These are phyloP conservation scores for Oropetium thomaeum DNA, from an alignment of 176 grass and related monocot genomes.

Conservation along the genomic window DNA sequence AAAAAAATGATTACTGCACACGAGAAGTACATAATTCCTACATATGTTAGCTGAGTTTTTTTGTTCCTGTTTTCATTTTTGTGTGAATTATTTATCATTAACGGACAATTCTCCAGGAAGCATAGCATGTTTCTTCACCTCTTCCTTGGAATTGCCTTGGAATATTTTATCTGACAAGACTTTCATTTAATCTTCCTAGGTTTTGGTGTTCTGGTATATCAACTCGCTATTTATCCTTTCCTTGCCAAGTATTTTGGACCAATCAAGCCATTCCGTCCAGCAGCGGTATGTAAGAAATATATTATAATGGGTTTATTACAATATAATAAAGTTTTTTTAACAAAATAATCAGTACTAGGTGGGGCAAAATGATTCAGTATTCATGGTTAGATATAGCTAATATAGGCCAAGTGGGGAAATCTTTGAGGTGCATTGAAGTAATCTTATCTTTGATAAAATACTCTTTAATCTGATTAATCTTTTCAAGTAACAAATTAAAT, in stretches of 20 bases:
- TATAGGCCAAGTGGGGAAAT: not conserved
- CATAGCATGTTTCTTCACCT: not conserved
- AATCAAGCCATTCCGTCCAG: slow-evolving; percentile 45
- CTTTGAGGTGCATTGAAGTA: not conserved
- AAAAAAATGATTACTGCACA: not conserved
- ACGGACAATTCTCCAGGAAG: too few species aligned
- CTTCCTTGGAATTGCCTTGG: not conserved
- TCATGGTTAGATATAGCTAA: not conserved
- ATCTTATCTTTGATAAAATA: not conserved
- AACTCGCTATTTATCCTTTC: slow-evolving; percentile 52
- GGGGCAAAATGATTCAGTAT: not conserved
- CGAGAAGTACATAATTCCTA: not conserved
- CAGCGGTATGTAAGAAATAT: slow-evolving; percentile 41
- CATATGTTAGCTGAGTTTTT: too few species aligned
- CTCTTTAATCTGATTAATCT: not conserved
- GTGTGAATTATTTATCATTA: too few species aligned
- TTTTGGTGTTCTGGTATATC: slow-evolving; percentile 56
- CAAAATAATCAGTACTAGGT: not conserved
- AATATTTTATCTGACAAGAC: not conserved
- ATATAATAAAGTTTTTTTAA: not conserved
- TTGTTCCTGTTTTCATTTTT: too few species aligned
- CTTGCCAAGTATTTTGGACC: slow-evolving; percentile 46
- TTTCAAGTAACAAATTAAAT: slow-evolving; percentile 4
- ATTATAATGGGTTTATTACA: not conserved
- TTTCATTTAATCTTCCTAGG: slow-evolving; percentile 33